Evolutionary conservation across 768 basidiomycete genomes (phyloP), one percentile per base, ranked within the genome.

Genomic region (Podaxis mareebaensis): DNA sequence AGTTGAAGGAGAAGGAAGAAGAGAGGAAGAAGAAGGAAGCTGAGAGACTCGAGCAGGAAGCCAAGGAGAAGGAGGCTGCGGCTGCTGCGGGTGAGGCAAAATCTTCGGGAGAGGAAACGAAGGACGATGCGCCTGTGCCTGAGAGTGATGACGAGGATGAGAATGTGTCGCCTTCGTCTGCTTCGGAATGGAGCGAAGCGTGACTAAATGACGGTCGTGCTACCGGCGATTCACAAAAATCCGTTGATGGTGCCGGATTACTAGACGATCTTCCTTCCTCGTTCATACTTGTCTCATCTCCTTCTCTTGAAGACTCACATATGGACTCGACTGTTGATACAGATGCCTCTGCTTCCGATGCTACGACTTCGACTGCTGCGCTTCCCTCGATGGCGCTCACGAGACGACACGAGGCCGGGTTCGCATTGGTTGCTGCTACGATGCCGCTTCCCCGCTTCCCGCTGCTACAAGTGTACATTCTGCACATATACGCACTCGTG

Each of bases 1-100:
- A 77, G 55, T 74, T 80, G 57, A 80, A 76, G 64, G 79, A 84
- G 69, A 79, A 77, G 63, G 81, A 79, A 63, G 75, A 76, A 20
- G 76, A 75, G 58, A 68, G 71, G 52, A 69, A 72, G 63, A 72
- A 74, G 63, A 68, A 73, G 63, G 72, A 75, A 44, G 64, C 42
- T 28, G 67, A 72, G 63, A 56, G 56, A 44, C 70, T 67, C 40
- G 72, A 68, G 61, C 65, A 73, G 39, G 73, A 72, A 56, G 71
- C 67, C 52, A 67, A 66, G 58, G 68, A 67, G 49, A 72, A 70
- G 38, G 64, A 67, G 42, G 54, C 67, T 3, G 73, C 49, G 11
- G 52, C 24, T 38, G 39, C 55, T 5, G 44, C 26, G 3, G 28
- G 28, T 12, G 61, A 72, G 54, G 70, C 72, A 55, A 69, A 66